Evolutionary conservation across 805 yeast genomes (phyloP).

Genomic region (Lachancea thermotolerans): DNA sequence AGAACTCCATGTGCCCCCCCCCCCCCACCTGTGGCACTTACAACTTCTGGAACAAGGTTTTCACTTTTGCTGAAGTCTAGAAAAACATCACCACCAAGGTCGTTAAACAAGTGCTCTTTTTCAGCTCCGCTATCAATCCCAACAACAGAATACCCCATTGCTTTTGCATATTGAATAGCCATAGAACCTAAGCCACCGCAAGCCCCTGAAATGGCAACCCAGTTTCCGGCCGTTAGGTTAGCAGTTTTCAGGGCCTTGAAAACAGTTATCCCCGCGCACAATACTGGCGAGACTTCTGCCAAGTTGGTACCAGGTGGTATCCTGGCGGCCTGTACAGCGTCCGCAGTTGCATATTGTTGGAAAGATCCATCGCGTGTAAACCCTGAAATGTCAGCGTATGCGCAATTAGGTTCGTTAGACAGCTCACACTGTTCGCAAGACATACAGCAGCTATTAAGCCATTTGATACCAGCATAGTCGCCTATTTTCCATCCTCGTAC

Average conservation of each 20-base stretch:
- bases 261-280: slow-evolving; percentile 64
- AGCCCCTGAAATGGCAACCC: slow-evolving; percentile 72
- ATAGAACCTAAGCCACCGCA: slow-evolving; percentile 76
- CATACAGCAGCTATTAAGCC: slow-evolving; percentile 64
- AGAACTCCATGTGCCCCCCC: too few species aligned
- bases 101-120: too few species aligned
- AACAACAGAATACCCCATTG: too few species aligned
- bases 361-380: slow-evolving; percentile 63
- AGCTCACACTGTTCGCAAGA: slow-evolving; percentile 57
- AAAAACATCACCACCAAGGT: too few species aligned
- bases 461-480: slow-evolving; percentile 59
- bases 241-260: slow-evolving; percentile 63
- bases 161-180: slow-evolving; percentile 68
- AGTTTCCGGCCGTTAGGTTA: slow-evolving; percentile 52
- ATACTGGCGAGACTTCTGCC: slow-evolving; percentile 51
- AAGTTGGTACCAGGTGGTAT: slow-evolving; percentile 50
- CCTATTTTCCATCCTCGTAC: too few species aligned
- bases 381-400: slow-evolving; percentile 63
- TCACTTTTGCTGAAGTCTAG: too few species aligned
- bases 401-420: slow-evolving; percentile 58
- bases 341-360: slow-evolving; percentile 62
- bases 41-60: too few species aligned
- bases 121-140: too few species aligned
- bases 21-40: too few species aligned
- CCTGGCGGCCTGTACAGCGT: slow-evolving; percentile 54